Evolutionary conservation across 345 rosid species (phyloP).

Genomic region (Heritiera fomes): DNA sequence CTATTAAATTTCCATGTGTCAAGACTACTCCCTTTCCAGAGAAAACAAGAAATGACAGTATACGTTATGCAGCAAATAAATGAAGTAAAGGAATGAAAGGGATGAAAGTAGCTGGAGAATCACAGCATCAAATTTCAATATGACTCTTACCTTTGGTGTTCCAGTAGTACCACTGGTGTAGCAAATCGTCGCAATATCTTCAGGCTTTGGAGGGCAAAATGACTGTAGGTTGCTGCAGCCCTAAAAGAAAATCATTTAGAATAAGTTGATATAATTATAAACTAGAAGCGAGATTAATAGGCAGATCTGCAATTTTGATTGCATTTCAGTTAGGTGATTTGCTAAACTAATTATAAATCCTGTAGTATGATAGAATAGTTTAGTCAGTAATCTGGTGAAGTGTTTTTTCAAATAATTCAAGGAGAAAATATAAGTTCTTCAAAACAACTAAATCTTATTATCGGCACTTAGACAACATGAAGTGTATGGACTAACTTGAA

Average conservation of each 20-base stretch:
- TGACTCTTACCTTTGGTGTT: slow-evolving; percentile 71
- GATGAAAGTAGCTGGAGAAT: slow-evolving; percentile 23
- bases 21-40: slow-evolving; percentile 69
- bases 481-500: neutral
- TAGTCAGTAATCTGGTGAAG: slow-evolving; percentile 2
- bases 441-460: neutral
- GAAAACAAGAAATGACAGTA: slow-evolving; percentile 20
- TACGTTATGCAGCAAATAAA: slow-evolving; percentile 18
- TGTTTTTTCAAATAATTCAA: neutral
- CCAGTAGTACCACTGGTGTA: slow-evolving; percentile 99
- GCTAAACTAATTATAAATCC: neutral
- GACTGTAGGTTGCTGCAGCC: slow-evolving; percentile 72
- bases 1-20: slow-evolving; percentile 83
- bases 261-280: slow-evolving; percentile 13
- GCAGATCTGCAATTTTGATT: slow-evolving; percentile 3
- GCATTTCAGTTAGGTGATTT: slow-evolving; percentile 11
- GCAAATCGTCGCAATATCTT: slow-evolving; percentile 90
- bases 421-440: neutral
- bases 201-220: slow-evolving; percentile 73
- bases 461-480: neutral
- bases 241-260: slow-evolving; percentile 46
- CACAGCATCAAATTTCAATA: slow-evolving; percentile 22
- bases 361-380: neutral
- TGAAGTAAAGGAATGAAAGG: slow-evolving; percentile 16
- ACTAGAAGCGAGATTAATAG: neutral